Evolutionary conservation across 495 filamentous ascomycete genomes (phyloP).

Genomic region (Parmelia sp.): DNA sequence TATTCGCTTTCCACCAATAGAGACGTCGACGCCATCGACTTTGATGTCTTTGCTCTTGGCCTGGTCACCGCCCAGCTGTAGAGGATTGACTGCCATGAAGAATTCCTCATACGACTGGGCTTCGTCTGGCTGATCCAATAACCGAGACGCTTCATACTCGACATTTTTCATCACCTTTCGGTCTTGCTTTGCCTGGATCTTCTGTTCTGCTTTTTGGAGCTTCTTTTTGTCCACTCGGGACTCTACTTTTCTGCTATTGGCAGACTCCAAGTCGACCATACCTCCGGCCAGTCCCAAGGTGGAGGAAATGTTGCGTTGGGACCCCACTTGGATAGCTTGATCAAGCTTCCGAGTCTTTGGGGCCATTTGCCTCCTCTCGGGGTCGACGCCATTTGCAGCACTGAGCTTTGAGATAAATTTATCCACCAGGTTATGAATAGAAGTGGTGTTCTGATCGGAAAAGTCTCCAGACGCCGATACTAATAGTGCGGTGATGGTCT

Average conservation of each 20-base stretch:
- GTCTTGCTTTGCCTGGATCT: slow-evolving; percentile 97
- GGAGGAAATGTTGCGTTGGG: slow-evolving; percentile 90
- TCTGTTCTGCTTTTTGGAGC: slow-evolving; percentile 96
- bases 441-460: slow-evolving; percentile 60
- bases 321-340: slow-evolving; percentile 90
- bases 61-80: slow-evolving; percentile 73
- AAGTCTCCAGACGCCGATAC: slow-evolving; percentile 84
- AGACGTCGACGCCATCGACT: slow-evolving; percentile 88
- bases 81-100: slow-evolving; percentile 97
- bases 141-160: slow-evolving; percentile 88
- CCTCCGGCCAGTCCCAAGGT: slow-evolving; percentile 82
- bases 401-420: slow-evolving; percentile 82
- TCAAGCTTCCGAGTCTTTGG: slow-evolving; percentile 80
- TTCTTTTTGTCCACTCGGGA: slow-evolving; percentile 98
- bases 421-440: slow-evolving; percentile 77
- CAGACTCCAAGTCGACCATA: slow-evolving; percentile 86
- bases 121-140: slow-evolving; percentile 75
- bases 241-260: slow-evolving; percentile 86
- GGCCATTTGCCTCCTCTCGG: slow-evolving; percentile 59
- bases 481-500: slow-evolving; percentile 75
- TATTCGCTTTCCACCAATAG: slow-evolving; percentile 84
- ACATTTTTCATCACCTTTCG: slow-evolving; percentile 98
- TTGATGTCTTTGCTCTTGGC: slow-evolving; percentile 99
- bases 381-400: slow-evolving; percentile 62
- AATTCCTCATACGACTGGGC: slow-evolving; percentile 98